Evolutionary conservation across 225 moss, liverwort and hornwort species (phyloP).

Genomic region (Physcomitrellopsis africana): DNA sequence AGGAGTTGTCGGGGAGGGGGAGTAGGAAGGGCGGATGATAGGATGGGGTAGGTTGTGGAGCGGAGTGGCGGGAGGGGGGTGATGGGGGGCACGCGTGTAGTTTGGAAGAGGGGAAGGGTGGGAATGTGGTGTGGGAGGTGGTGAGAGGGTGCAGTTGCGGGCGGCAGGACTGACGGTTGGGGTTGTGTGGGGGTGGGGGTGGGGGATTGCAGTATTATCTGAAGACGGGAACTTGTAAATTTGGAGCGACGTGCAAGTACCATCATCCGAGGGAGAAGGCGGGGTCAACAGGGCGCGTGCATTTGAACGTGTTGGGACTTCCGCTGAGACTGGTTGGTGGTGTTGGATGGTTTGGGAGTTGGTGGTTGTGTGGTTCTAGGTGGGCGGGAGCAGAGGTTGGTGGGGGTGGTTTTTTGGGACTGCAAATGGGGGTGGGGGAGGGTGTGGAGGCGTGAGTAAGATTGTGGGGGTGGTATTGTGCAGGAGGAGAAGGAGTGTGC

Average conservation of each 20-base stretch:
- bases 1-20: no score
- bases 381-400: no score
- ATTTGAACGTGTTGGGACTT: slow-evolving; percentile 91
- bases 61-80: no score
- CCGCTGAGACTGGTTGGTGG: slow-evolving; percentile 85
- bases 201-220: slow-evolving; percentile 78
- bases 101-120: no score
- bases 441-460: slow-evolving; percentile 22
- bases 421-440: slow-evolving; percentile 7
- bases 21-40: no score
- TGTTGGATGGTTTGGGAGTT: neutral
- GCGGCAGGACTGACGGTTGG: slow-evolving; percentile 9
- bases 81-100: no score
- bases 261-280: slow-evolving; percentile 99
- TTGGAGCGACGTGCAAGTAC: slow-evolving; percentile 99
- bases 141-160: neutral
- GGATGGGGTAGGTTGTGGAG: no score
- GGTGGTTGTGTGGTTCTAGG: neutral
- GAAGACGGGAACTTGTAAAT: slow-evolving; percentile 99
- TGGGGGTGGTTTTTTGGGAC: no score
- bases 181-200: neutral
- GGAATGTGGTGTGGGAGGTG: neutral
- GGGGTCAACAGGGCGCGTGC: slow-evolving; percentile 96
- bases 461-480: slow-evolving; percentile 23
- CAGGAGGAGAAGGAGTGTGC: slow-evolving; percentile 99